Conservation (phyloP, 192 early-diverging fungal genomes). For the Podila clonocystis region DNA sequence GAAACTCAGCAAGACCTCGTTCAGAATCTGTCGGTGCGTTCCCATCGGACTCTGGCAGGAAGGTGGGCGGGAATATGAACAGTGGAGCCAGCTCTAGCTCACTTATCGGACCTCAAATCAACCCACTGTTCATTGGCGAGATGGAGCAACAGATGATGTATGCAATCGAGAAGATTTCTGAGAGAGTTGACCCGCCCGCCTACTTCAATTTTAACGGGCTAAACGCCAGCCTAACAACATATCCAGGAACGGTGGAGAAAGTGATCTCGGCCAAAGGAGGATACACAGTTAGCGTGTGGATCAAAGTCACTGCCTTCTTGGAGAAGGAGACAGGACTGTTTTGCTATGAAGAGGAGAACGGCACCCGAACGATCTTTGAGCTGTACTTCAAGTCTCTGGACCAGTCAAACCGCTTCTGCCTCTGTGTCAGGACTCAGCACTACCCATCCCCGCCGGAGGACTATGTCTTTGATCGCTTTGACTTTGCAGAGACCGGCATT, state of each 20-base stretch:
- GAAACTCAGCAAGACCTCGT: conserved; percentile 22
- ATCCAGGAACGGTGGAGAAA: conserved; percentile 45
- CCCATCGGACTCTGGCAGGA: conserved; percentile 14
- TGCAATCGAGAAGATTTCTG: conserved; percentile 54
- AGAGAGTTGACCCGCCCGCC: conserved; percentile 53
- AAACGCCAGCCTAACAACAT: conserved; percentile 41
- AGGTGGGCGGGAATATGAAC: background rate
- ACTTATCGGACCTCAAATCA: conserved; percentile 20
- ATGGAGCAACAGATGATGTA: conserved; percentile 58
- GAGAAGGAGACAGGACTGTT: conserved; percentile 54
- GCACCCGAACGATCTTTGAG: conserved; percentile 52
- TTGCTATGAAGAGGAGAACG: conserved; percentile 52
- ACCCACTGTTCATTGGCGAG: conserved; percentile 52
- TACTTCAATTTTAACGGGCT: conserved; percentile 57
- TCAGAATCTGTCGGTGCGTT: conserved; percentile 40
- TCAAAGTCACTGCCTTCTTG: conserved; percentile 52
- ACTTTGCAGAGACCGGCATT: conserved; percentile 50
- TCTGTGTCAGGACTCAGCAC: conserved; percentile 53
- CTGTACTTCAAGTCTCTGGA: conserved; percentile 55
- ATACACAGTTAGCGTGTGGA: conserved; percentile 55
- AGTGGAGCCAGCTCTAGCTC: background rate
- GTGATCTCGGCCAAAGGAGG: conserved; percentile 44
- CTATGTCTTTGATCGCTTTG: conserved; percentile 55
- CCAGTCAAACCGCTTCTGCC: conserved; percentile 51
- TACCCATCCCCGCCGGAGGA: conserved; percentile 51